Evolutionary conservation across 2,329 filamentous ascomycete species (phyloP), one percentile per base, ranked within the genome.

Genomic region (Alternaria angustiovoidea): DNA sequence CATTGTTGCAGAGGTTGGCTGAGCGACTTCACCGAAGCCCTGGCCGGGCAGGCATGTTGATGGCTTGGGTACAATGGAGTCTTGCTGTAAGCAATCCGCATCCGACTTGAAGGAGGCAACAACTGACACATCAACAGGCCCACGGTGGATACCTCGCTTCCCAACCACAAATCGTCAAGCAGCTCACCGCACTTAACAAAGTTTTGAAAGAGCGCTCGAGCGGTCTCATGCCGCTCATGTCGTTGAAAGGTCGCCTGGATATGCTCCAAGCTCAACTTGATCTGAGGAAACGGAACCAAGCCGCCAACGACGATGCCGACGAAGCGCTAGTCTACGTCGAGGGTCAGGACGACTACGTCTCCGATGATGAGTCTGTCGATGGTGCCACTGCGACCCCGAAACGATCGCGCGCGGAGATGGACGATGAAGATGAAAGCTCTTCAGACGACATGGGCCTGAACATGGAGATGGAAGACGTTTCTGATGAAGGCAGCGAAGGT

Each of bases 231-330:
- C 92, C 91, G 66, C 83, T 99, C 46, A 83, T 99, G 36, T 87
- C 94, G 20, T 85, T 99, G 61, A 97, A 97, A 82, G 95, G 95
- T 24, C 97, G 97, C 80, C 85, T 99, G 32, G 94, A 98, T 75
- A 92, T 99, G 87, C 85, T 98, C 49, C 91, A 95, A 72, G 90
- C 92, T 7, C 95, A 99, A 80, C 89, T 98, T 78, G 88, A 92
- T 70, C 82, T 97, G 70, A 86, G 95, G 51, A 88, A 88, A 71
- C 87, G 86, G 62, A 88, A 93, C 79, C 88, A 81, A 47, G 81
- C 83, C 39, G 83, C 84, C 2, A 84, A 85, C n/a, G 85, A 85
- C 11, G 84, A 87, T 4, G 86, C 91, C 7, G 89, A 90, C 39
- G 89, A 92, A 64, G 88, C 85, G 20, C 85, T 96, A 5, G 90